Percentiles rank a stretch among this genome's conserved stretches.
Conservation (phyloP, 2,329 filamentous ascomycete genomes). For the Karstenula rhodostoma region DNA sequence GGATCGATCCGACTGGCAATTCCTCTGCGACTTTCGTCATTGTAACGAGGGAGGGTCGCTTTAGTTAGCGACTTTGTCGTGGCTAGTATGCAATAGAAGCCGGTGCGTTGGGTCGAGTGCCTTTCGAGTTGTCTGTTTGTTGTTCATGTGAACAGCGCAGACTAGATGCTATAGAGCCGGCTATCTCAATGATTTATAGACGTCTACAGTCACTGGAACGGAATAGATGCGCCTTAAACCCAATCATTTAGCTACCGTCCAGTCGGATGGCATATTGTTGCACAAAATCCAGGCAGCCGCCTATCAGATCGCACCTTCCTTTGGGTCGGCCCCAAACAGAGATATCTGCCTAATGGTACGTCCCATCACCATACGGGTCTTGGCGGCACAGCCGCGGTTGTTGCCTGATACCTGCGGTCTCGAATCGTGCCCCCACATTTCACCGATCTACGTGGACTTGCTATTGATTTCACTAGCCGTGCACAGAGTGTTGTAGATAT, state of each 20-base stretch:
- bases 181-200: neutral
- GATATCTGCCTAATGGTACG: constrained; percentile 3
- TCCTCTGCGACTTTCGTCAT: neutral
- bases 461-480: no score
- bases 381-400: neutral
- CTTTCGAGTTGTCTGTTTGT: neutral
- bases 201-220: neutral
- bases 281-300: constrained; percentile 1
- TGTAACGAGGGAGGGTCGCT: neutral
- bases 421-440: no score
- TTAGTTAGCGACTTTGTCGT: neutral
- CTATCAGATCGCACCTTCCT: neutral
- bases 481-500: no score
- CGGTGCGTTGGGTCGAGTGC: neutral
- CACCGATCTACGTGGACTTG: no score
- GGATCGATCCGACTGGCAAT: neutral
- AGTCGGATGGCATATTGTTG: neutral
- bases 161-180: neutral
- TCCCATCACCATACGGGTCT: neutral
- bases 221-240: neutral
- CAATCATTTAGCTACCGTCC: neutral
- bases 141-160: neutral
- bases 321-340: neutral
- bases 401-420: neutral
- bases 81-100: neutral